phyloP scores from a whole-genome alignment of 306 rosid species.

The Canavalia gladiata region DNA sequence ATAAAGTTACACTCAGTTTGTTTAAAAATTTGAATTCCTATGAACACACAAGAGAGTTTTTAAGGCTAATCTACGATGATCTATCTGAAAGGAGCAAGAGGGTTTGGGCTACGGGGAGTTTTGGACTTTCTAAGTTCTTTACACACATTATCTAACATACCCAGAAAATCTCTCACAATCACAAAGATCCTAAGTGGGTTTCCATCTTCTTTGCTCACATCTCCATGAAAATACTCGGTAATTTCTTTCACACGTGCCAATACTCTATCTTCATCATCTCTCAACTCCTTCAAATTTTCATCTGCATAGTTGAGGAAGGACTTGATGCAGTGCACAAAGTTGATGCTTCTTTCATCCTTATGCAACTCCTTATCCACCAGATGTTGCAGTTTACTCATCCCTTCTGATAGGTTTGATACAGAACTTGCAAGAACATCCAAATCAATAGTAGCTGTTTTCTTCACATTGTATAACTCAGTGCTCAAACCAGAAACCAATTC shows the following conservation, averaged over 20 bases:
- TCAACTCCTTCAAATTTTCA: conserved; percentile 63
- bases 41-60: conserved; percentile 39
- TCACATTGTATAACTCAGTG: conserved; percentile 86
- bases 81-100: conserved; percentile 85
- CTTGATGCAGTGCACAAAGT: conserved; percentile 61
- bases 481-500: conserved; percentile 89
- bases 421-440: conserved; percentile 83
- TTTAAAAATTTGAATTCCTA: conserved; percentile 43
- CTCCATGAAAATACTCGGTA: conserved; percentile 91
- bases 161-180: conserved; percentile 92
- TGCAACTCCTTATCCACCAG: conserved; percentile 58
- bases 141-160: conserved; percentile 90
- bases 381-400: conserved; percentile 55
- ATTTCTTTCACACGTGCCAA: conserved; percentile 77
- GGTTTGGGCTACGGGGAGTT: conserved; percentile 63
- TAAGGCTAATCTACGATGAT: conserved; percentile 28
- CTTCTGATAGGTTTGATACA: conserved; percentile 73
- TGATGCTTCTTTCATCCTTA: conserved; percentile 53
- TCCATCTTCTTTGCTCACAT: conserved; percentile 82
- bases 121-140: conserved; percentile 82
- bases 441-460: conserved; percentile 86
- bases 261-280: conserved; percentile 77
- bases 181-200: conserved; percentile 88
- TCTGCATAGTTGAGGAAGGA: conserved; percentile 64
- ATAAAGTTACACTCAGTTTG: conserved; percentile 50